Percentiles rank a stretch among this genome's conserved stretches.
phyloP scores from a whole-genome alignment of 345 rosid genomes.

The Streptanthus diversifolius region DNA sequence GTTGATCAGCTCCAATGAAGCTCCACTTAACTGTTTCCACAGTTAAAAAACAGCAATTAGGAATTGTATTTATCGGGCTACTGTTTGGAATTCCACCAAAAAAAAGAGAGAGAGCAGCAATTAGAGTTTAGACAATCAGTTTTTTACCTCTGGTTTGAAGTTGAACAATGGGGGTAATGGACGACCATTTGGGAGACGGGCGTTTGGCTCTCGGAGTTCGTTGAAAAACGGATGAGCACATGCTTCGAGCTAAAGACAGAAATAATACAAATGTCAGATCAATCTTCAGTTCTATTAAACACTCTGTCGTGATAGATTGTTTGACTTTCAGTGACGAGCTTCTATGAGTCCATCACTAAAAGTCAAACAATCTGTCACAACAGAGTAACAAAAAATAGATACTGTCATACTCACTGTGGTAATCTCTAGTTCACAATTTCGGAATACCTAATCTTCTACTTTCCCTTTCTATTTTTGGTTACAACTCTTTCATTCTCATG shows the following conservation, averaged over 20 bases:
- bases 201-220: constrained; percentile 74
- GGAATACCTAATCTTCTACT: no score
- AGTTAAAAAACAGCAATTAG: background rate
- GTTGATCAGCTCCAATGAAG: constrained; percentile 58
- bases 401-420: no score
- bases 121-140: background rate
- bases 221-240: constrained; percentile 77
- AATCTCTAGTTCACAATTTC: no score
- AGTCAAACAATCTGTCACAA: background rate
- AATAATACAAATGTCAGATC: background rate
- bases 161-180: constrained; percentile 64
- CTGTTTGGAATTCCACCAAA: background rate
- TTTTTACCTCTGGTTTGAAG: constrained; percentile 64
- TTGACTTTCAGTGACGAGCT: background rate
- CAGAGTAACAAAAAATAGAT: background rate
- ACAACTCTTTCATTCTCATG: no score
- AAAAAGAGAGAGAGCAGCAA: background rate
- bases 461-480: no score
- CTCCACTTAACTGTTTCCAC: constrained; percentile 50
- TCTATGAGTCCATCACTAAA: background rate
- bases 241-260: constrained; percentile 59
- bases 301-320: no score
- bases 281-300: background rate
- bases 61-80: background rate
- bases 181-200: constrained; percentile 66